Evolutionary conservation across 192 early-diverging fungal species (phyloP), one percentile per base, ranked within the genome.

Genomic region (Umbelopsis ramanniana): DNA sequence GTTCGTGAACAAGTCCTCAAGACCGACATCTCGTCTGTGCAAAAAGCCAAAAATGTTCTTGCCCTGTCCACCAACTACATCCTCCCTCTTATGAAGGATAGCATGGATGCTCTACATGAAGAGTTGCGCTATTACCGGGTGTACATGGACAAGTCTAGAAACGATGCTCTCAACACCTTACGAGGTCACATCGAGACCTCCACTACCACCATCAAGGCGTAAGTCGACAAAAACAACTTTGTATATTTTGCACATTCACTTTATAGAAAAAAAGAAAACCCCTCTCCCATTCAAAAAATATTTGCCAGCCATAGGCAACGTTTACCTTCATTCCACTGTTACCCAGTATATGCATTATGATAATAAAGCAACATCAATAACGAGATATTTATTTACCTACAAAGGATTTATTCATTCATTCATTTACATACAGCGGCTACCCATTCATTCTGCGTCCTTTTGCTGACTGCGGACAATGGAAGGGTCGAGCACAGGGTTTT

Each of bases 21-120:
- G 48, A 71, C 53, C 4, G 83, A 89, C 29, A 72, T 81, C 12
- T 63, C 83, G 46, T 74, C 84, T 21, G n/a, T 85, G 37, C 81
- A 87, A 60, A 87, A 86, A 70, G 88, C 88, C 6, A 79, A 72
- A 53, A 82, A 84, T 66, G 80, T 89, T 29, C 46, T 88, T 10
- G 54, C 79, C 7, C 53, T 89, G 23, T 85, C 84, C 45, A 83
- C 79, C 22, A 80, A 83, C 21, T 77, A 86, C 50, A 82, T 84
- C 15, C 57, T 88, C 6, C 86, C 86, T 5, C 53, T 86, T 19
- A 68, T 88, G 17, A 76, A 82, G 38, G 66, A 45, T 9, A 82
- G 84, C 29, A 72, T 84, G 38, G 38, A 79, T 17, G 82, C 80
- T 55, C 50, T 88, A 23, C 82, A 77, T 67, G 78, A 78, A 66